Percentiles rank a stretch among this genome's conserved stretches.
phyloP scores from a whole-genome alignment of 2,329 filamentous ascomycete genomes.

The Chaetomiaceae sp. region DNA sequence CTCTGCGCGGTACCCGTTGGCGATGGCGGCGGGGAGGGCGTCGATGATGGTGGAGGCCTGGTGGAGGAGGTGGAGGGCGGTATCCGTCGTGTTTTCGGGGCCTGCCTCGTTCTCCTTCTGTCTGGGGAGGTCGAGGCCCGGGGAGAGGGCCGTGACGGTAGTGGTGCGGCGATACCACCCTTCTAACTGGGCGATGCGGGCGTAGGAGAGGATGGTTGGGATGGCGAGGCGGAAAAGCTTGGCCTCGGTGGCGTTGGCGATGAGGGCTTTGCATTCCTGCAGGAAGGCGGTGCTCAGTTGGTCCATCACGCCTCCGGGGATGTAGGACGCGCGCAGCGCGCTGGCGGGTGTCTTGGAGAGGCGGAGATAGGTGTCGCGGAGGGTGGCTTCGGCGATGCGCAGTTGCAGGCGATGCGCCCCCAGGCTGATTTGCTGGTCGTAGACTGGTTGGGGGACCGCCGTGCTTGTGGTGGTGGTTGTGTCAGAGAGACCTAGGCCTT shows the following conservation, averaged over 20 bases:
- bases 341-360: background rate
- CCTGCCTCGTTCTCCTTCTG: background rate
- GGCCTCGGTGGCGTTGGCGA: constrained; percentile 28
- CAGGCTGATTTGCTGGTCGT: constrained; percentile 24
- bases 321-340: background rate
- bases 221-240: constrained; percentile 37
- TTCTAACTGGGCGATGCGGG: constrained; percentile 29
- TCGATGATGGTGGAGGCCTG: constrained; percentile 33
- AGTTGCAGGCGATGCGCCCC: constrained; percentile 30
- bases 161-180: constrained; percentile 17
- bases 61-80: constrained; percentile 28
- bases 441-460: constrained; percentile 23
- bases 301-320: background rate
- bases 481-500: constrained; percentile 20
- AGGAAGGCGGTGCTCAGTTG: background rate
- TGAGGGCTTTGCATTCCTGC: constrained; percentile 28
- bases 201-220: constrained; percentile 34
- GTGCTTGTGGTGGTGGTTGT: background rate
- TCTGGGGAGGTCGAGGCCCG: background rate
- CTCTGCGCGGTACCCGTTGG: constrained; percentile 26
- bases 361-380: constrained; percentile 15
- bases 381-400: constrained; percentile 28
- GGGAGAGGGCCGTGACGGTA: background rate
- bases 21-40: constrained; percentile 31
- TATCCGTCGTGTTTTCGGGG: constrained; percentile 14